Base-by-base conservation (phyloP, 148 eudicot species). In the Nepenthes gracilis region DNA sequence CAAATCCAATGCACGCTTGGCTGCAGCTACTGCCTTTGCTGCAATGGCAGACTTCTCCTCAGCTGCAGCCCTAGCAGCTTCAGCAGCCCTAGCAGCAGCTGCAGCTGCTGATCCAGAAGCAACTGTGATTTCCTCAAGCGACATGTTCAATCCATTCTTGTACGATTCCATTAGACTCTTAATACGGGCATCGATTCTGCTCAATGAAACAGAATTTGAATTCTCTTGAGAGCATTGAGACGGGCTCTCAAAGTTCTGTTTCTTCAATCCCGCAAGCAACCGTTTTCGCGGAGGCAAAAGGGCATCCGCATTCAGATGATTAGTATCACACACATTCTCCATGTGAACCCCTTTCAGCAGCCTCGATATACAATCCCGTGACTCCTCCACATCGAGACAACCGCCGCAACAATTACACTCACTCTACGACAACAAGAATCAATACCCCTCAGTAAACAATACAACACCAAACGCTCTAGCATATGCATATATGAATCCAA, bases 271-370 rank as follows among this genome's bases (percentile, higher is more conserved):
- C 0, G 88, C 96, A 33, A 92, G 77, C 45, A 85, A 79, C 54
- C 96, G 85, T 67, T 92, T 92, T 48, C 94, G 83, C 33, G 98
- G 98, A 12, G 98, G 96, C 75, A 92, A 82, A 68, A 77, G 86
- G 54, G 81, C 85, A 69, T 88, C 96, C 1, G 88, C 67, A 60
- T 86, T 91, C 69, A 81, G 47, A 54, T 77, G 83, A 79, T 76
- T 82, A 32, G 70, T 38, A 65, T 75, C 85, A 62, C 78, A 77
- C 35, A 70, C 69, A 70, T 82, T 68, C 71, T 85, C 94, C 96
- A 92, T 87, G 3, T 12, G 36, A 67, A 52, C 61, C 61, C n/a
- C 58, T 71, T 65, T 62, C 58, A 66, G 12, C 55, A 47, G 37
- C 36, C 45, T 40, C 45, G 4, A 40, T 40, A 40, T 40, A 40